phyloP scores from a whole-genome alignment of 768 basidiomycete species.

The Suillus brevipes region DNA sequence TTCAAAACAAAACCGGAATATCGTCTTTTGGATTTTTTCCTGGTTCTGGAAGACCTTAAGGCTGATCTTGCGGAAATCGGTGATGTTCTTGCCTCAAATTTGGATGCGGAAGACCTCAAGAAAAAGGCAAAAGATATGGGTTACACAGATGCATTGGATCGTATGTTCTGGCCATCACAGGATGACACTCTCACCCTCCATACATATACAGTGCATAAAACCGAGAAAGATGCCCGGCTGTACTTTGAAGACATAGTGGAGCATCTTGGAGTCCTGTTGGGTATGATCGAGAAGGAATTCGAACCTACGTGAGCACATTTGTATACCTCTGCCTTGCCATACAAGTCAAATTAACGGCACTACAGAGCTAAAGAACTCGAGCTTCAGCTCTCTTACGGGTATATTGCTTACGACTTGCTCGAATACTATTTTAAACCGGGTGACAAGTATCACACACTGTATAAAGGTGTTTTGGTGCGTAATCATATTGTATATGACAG shows the following conservation, averaged over 20 bases:
- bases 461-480: not conserved
- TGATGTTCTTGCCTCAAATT: not conserved
- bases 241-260: slow-evolving; percentile 12
- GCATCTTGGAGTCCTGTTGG: slow-evolving; percentile 15
- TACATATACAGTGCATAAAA: not conserved
- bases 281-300: slow-evolving; percentile 16
- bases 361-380: slow-evolving; percentile 15
- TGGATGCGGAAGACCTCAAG: not conserved
- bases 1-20: not conserved
- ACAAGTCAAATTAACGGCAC: not conserved
- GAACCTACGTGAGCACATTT: slow-evolving; percentile 15
- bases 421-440: slow-evolving; percentile 13
- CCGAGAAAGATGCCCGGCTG: slow-evolving; percentile 3
- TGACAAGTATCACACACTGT: not conserved
- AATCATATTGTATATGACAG: not conserved
- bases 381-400: slow-evolving; percentile 16
- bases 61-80: slow-evolving; percentile 1
- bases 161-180: not conserved
- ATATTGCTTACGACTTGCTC: slow-evolving; percentile 21
- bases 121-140: slow-evolving; percentile 9
- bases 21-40: slow-evolving; percentile 7
- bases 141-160: not conserved
- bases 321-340: not conserved
- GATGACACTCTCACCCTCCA: not conserved
- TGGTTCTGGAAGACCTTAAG: not conserved